Evolutionary conservation across 1,284 basidiomycete genomes (phyloP).

Genomic region (Pyrrhoderma noxium): DNA sequence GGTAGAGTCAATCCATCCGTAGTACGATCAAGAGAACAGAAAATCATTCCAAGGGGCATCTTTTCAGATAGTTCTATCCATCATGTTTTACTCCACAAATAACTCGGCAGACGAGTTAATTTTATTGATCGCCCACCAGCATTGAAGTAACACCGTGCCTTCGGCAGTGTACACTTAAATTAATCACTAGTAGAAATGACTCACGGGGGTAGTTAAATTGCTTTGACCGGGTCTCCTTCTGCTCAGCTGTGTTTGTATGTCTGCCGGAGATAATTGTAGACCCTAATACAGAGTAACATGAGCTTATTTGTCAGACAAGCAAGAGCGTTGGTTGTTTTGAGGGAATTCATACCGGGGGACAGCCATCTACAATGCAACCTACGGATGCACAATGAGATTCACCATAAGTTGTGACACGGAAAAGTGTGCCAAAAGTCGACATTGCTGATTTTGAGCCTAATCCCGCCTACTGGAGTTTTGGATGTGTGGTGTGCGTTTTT

Average conservation of each 20-base stretch:
- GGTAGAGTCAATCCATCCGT: too few relatives aligned
- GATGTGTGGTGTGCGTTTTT: background rate
- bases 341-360: conserved; percentile 70
- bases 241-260: conserved; percentile 90
- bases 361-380: conserved; percentile 95
- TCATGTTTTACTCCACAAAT: too few relatives aligned
- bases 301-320: background rate
- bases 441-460: conserved; percentile 45
- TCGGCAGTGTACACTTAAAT: too few relatives aligned
- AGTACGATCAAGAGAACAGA: too few relatives aligned
- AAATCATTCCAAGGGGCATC: too few relatives aligned
- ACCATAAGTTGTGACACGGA: conserved; percentile 95
- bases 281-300: conserved; percentile 48
- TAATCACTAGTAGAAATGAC: conserved; percentile 28
- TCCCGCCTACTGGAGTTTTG: too few relatives aligned
- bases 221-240: conserved; percentile 93
- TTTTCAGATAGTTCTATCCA: too few relatives aligned
- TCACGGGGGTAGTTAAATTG: conserved; percentile 90
- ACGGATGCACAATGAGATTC: conserved; percentile 98
- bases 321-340: background rate
- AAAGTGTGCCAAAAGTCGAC: conserved; percentile 89
- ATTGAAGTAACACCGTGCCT: too few relatives aligned
- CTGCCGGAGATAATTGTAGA: conserved; percentile 69
- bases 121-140: too few relatives aligned
- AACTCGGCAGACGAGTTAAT: too few relatives aligned